Percentiles rank a stretch among this genome's conserved stretches.
Conservation (phyloP, 345 rosid species). For the Euclidium syriacum region DNA sequence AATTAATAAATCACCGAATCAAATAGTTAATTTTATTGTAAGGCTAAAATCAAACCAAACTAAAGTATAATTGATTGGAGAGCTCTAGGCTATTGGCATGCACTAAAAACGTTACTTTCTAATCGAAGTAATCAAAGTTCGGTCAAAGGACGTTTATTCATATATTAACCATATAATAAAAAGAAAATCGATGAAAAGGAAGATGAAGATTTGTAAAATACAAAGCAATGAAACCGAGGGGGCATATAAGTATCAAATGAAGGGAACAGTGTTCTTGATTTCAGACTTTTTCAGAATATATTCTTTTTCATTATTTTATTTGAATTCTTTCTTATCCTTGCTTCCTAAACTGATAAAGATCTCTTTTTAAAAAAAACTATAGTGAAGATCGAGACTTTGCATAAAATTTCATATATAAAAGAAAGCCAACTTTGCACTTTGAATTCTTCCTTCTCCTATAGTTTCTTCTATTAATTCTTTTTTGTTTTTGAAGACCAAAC, state of each 20-base stretch:
- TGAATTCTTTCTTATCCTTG: constrained; percentile 25
- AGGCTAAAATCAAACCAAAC: background rate
- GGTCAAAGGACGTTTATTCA: constrained; percentile 24
- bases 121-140: constrained; percentile 19
- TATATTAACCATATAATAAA: constrained; percentile 9
- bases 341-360: constrained; percentile 21
- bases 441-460: background rate
- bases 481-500: constrained; percentile 6
- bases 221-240: constrained; percentile 1
- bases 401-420: background rate
- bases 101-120: constrained; percentile 12
- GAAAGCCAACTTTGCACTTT: constrained; percentile 3
- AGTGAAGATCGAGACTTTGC: constrained; percentile 12
- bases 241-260: constrained; percentile 29
- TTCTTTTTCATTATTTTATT: constrained; percentile 11
- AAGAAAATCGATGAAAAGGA: background rate
- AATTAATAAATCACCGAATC: background rate
- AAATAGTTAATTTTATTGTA: background rate
- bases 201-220: constrained; percentile 7
- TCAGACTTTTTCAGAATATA: constrained; percentile 27
- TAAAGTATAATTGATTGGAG: background rate
- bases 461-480: background rate
- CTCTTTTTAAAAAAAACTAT: background rate
- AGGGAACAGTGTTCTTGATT: constrained; percentile 35
- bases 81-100: background rate